A percentile compares a stretch with the other conserved stretches of the same genome.
phyloP scores from a whole-genome alignment of 345 rosid species.

The Capsella bursapastoris region DNA sequence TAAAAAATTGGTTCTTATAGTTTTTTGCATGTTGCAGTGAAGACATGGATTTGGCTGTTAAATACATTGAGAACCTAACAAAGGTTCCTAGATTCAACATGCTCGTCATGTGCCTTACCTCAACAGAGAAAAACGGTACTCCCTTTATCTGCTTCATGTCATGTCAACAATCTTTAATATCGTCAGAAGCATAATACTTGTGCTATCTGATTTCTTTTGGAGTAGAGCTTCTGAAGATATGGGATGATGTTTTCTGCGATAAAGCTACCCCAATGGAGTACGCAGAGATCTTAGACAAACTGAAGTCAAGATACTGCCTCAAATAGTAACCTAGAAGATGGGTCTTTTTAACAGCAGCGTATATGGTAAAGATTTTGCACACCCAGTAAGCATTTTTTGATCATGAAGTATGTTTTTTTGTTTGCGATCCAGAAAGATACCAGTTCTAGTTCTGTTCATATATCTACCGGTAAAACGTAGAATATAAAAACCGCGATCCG shows the following conservation, averaged over 20 bases:
- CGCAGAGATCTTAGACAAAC: constrained; percentile 62
- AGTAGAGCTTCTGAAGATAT: constrained; percentile 73
- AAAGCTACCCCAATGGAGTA: constrained; percentile 67
- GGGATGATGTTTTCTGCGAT: constrained; percentile 70
- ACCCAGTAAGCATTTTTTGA: background rate
- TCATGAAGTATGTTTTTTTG: background rate
- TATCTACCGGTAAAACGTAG: background rate
- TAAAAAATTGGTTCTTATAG: background rate
- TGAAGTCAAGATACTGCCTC: constrained; percentile 58
- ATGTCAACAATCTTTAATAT: constrained; percentile 14
- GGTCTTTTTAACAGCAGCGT: constrained; percentile 5
- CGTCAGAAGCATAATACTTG: background rate
- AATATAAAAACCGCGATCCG: background rate
- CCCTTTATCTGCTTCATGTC: constrained; percentile 4
- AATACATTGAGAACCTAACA: constrained; percentile 69
- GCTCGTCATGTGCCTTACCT: constrained; percentile 78
- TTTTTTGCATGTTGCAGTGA: constrained; percentile 54
- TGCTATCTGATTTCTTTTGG: constrained; percentile 31
- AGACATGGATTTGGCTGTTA: constrained; percentile 71
- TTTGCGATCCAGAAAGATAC: background rate
- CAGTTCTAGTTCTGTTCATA: constrained; percentile 21
- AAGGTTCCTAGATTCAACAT: constrained; percentile 90
- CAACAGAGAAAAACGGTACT: constrained; percentile 71
- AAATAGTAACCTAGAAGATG: constrained; percentile 37
- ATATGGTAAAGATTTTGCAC: constrained; percentile 32